Percentiles rank a stretch among this genome's conserved stretches.
Evolutionary conservation across 2,329 filamentous ascomycete species (phyloP).

Genomic region (Zymoseptoria brevis): DNA sequence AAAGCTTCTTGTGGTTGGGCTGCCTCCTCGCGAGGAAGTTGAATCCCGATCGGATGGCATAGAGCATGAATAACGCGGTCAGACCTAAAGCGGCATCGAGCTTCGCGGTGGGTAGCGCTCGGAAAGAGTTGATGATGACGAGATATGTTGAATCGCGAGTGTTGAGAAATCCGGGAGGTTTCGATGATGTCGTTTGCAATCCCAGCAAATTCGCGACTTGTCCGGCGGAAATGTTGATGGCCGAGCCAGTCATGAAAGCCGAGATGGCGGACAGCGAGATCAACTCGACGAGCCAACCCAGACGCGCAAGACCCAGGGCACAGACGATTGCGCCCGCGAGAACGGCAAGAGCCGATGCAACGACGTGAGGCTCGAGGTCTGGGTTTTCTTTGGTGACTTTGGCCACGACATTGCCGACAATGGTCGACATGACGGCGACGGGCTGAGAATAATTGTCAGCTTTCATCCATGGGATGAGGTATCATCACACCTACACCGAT

Average conservation of each 20-base stretch:
- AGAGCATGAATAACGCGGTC: constrained; percentile 71
- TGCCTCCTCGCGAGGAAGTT: constrained; percentile 59
- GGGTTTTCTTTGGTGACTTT: constrained; percentile 53
- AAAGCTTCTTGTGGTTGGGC: constrained; percentile 61
- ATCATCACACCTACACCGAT: constrained; percentile 61
- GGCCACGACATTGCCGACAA: constrained; percentile 73
- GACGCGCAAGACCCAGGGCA: constrained; percentile 67
- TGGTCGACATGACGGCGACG: constrained; percentile 88
- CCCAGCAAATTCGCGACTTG: constrained; percentile 80
- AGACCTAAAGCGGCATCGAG: constrained; percentile 84
- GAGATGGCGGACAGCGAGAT: constrained; percentile 86
- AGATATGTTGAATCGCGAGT: constrained; percentile 71
- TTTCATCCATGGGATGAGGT: neutral
- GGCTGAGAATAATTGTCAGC: constrained; percentile 47
- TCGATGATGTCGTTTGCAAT: constrained; percentile 41
- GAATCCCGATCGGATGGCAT: constrained; percentile 62
- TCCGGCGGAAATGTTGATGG: constrained; percentile 76
- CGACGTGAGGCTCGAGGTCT: constrained; percentile 52
- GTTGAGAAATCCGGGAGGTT: constrained; percentile 46
- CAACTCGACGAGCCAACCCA: constrained; percentile 86
- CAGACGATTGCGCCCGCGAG: constrained; percentile 70
- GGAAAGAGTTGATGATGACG: constrained; percentile 76
- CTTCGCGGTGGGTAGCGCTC: constrained; percentile 56
- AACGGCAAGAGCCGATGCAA: constrained; percentile 72
- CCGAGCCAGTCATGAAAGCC: constrained; percentile 95